Evolutionary conservation across 345 rosid species (phyloP).

Genomic region (Geranium brycei): DNA sequence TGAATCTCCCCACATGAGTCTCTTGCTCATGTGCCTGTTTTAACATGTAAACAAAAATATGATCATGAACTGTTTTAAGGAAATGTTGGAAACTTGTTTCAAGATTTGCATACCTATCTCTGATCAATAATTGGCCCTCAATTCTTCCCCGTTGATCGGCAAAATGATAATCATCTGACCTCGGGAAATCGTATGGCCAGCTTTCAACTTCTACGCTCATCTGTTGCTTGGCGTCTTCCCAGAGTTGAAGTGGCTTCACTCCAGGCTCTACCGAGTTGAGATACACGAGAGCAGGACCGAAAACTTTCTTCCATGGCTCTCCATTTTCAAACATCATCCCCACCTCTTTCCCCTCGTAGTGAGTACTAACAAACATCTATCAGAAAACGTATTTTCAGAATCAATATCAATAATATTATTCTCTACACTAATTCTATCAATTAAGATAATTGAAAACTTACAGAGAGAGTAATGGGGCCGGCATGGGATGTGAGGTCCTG

Average conservation of each 20-base stretch:
- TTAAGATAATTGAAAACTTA: slow-evolving; percentile 10
- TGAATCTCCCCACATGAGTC: slow-evolving; percentile 29
- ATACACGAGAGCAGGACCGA: slow-evolving; percentile 72
- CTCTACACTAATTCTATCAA: neutral
- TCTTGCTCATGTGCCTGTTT: slow-evolving; percentile 21
- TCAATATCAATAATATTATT: too few relatives aligned
- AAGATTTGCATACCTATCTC: slow-evolving; percentile 35
- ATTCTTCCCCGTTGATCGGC: slow-evolving; percentile 45
- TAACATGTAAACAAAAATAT: neutral
- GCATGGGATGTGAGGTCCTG: slow-evolving; percentile 57
- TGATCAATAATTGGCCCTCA: slow-evolving; percentile 44
- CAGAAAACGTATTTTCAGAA: neutral
- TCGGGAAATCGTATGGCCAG: slow-evolving; percentile 77
- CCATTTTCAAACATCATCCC: slow-evolving; percentile 46
- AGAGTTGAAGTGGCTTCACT: slow-evolving; percentile 31
- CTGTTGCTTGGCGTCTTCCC: slow-evolving; percentile 78
- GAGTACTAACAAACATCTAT: slow-evolving; percentile 86
- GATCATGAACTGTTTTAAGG: neutral
- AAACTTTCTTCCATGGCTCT: slow-evolving; percentile 88
- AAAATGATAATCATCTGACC: slow-evolving; percentile 47
- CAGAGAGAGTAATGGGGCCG: slow-evolving; percentile 45
- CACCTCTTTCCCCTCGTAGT: slow-evolving; percentile 69
- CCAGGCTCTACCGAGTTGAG: slow-evolving; percentile 31
- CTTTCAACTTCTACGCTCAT: slow-evolving; percentile 42
- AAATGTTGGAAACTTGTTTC: neutral